Base-by-base conservation (phyloP, 352 stramenopile genomes). In the Globisporangium canariense region DNA sequence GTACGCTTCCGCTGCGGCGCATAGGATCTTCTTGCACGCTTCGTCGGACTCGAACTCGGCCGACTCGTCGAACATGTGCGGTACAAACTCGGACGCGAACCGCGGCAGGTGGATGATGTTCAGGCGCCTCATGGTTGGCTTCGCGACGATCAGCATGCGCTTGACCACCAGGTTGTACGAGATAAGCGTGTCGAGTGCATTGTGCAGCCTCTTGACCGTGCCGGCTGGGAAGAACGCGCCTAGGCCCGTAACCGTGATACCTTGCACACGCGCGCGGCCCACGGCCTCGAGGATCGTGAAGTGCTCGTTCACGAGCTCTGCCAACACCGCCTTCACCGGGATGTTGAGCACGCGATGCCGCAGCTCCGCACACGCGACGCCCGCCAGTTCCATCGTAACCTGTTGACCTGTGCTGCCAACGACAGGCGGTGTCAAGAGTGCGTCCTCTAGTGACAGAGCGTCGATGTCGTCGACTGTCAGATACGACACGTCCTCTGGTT, bases 21-120 rank as follows among this genome's bases (percentile, higher is more conserved):
- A 78, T 38, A 94, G 45, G 55, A 91, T 79, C 57, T 80, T 81
- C 50, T 89, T 91, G 64, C 70, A 87, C 64, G 80, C 73, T n/a
- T 94, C 85, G 43, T 94, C 85, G n/a, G 80, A 90, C 65, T 92
- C 81, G 49, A 94, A 94, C 64, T 87, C 79, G 2, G 85, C 85
- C 16, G 76, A 86, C 14, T 77, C 65, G 59, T 89, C 82, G 43
- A 82, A 88, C 79, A 94, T 91, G 20, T 74, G 69, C 5, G 85
- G 83, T 11, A 55, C 62, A 46, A 94, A 94, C 14, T 74, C 67
- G 2, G 56, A 60, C 0, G 83, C 83, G 55, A 94, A 94, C 10
- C 85, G 75, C 45, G 85, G 85, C 55, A 94, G 56, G 58, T 94
- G 85, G 52, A 94, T 75, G 28, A 94, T 92, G 52, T 94, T 94